Evolutionary conservation across 345 rosid species (phyloP), one percentile per base, ranked within the genome.

Genomic region (Brassica rapa): DNA sequence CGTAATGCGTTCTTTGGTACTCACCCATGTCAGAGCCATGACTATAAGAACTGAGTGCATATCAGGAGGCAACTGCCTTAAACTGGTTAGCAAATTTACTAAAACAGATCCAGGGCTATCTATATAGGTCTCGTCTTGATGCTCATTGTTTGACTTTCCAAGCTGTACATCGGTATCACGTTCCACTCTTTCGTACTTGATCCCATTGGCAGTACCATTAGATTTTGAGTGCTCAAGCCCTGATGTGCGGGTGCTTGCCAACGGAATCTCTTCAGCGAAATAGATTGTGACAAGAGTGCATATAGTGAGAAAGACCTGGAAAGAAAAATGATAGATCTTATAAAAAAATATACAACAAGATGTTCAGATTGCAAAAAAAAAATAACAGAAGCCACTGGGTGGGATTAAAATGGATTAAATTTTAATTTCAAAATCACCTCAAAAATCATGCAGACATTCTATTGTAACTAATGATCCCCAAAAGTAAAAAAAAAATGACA

Each of bases 21-120:
- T 78, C 83, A 93, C 99, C 99, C 99, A 95, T 66, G 92, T 90
- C 73, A 95, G 91, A 81, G 98, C 97, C 96, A 91, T 93, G 70
- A 95, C 99, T 46, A 89, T 68, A 35, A 95, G 96, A 78, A 93
- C 98, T 2, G 98, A 83, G 77, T 90, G 94, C 98, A 95, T 95
- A 65, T 90, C 89, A 59, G 94, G 96, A 7, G 98, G 94, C 62
- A 93, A 86, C 83, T 91, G 94, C 88, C 99, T 87, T 82, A 95
- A 86, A 87, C 98, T 93, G 68, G 96, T 95, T 87, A 95, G 82
- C 66, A 93, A 83, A 83, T 95, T 93, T 73, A 95, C 98, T 68
- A 95, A 29, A 63, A 93, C 94, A 70, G 96, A 96, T 77, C 94
- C 96, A 73, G 98, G 97, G 41, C 96, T 88, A 82, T 93, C 96